Evolutionary conservation across 2,329 filamentous ascomycete genomes (phyloP), one percentile per base, ranked within the genome.

Genomic region (Paramyrothecium sp.): DNA sequence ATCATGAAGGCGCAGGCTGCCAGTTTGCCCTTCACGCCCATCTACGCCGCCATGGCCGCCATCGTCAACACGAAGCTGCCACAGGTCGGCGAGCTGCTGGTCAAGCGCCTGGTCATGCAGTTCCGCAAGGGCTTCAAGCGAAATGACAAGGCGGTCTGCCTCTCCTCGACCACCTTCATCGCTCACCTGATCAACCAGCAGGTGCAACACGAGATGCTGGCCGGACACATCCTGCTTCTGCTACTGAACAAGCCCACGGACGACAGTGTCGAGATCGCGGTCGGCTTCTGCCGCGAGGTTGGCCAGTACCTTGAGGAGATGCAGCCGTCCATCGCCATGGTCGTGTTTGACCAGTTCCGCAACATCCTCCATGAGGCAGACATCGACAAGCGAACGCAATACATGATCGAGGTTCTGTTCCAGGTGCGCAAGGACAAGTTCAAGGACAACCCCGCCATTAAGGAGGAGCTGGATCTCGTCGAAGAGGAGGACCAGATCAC

Each of bases 1-100:
- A 95, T 99, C 69, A 97, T 98, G 92, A 98, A 98, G 79, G 95
- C 95, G 1, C 95, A 99, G 77, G 92, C 94, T 16, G 92, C 94
- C 11, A 96, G 91, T 80, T 82, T 98, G 72, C 93, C 94, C 0
- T 99, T 98, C 69, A 98, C 95, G 0, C 91, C 94, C 11, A 96
- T 99, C 60, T 97, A 97, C 67, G 95, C 94, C 13, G 91, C 93
- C 52, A 96, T 98, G 88, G 92, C 88, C 2, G 92, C 95, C 41
- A 96, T 98, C 66, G 92, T 98, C 71, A 99, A 99, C 72, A 97
- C 95, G 16, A 99, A 99, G 75, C 80, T 99, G 58, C 95, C 95
- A 1, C 90, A 95, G 71, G 92, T 98, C 26, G 95, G 95, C 58
- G 94, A 99, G 75, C 81, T 99, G 60, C 80, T 99, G 56, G 82